phyloP scores from a whole-genome alignment of 2,329 filamentous ascomycete species.

The Ophiostoma sp. region DNA sequence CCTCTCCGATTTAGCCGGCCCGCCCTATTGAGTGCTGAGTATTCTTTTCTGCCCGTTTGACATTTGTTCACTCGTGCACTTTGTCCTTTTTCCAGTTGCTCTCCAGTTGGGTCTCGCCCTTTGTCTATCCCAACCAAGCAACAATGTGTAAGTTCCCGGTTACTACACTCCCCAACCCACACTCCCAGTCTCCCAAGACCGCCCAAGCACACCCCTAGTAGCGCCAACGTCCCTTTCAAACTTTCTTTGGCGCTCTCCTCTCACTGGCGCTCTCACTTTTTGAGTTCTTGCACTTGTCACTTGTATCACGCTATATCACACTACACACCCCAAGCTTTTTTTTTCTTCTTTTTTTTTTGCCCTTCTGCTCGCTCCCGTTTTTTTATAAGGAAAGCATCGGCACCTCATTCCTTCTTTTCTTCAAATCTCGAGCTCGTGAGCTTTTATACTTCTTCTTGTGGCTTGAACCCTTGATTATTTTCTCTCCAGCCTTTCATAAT shows the following conservation, averaged over 20 bases:
- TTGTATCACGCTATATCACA: constrained; percentile 10
- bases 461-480: neutral
- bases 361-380: neutral
- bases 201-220: neutral
- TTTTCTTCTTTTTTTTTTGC: too few relatives aligned
- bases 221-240: neutral
- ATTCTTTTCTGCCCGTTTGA: neutral
- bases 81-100: neutral
- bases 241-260: neutral
- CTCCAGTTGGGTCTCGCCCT: neutral
- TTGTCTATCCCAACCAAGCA: neutral
- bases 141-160: constrained; percentile 15
- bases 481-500: neutral
- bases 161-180: neutral
- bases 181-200: neutral
- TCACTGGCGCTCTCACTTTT: neutral
- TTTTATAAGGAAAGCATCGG: constrained; percentile 12
- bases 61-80: neutral
- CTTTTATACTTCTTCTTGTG: neutral
- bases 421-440: neutral
- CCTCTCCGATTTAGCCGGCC: constrained; percentile 14
- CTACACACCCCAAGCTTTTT: constrained; percentile 2
- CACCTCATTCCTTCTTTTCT: neutral
- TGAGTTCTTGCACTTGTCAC: neutral
- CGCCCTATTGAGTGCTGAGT: neutral